Base-by-base conservation (phyloP, 164 flowering plant species). In the Macadamia tetraphylla region DNA sequence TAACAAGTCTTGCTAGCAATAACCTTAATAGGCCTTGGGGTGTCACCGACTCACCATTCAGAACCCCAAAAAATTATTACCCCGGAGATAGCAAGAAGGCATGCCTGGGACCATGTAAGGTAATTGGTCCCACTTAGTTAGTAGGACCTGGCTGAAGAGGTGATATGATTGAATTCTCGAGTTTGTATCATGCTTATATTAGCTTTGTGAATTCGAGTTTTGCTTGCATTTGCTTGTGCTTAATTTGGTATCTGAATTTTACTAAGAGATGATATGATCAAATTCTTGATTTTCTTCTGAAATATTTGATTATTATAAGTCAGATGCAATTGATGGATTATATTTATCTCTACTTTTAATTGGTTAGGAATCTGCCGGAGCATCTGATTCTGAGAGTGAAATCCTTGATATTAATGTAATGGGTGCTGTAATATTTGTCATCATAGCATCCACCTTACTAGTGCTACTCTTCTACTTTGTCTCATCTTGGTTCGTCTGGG, bases 401-500 rank as follows among this genome's bases (percentile, higher is more conserved):
- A 62, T 77, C 23, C 68, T 95, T 64, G 85, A 86, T 76, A 86
- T 92, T 57, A 87, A 66, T 77, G 86, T 70, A 29, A 85, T 69
- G 83, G 83, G 87, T 67, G 99, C 99, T 67, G 49, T 95, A 40
- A 1, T 53, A 12, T 53, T 53, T 53, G 57, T 53, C 18, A 53
- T 53, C 1, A 17, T 1, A 17, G 57, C 57, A 53, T 53, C 57
- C 17, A 14, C 18, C 6, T 53, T 53, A 13, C 57, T 53, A 14
- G 17, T 53, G 57, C n/a, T 53, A 17, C 57, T 53, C 17, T 53
- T 13, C 57, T 53, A 13, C 18, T 53, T 53, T 63, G 90, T 95
- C 98, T 92, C 99, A n/a, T 66, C 88, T 29, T 92, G 97, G 99
- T 91, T 95, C 69, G 74, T 92, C 31, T 87, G 93, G 97, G 53